Evolutionary conservation across 352 stramenopile species (phyloP), one percentile per base, ranked within the genome.

Genomic region (Phytophthora agathidicida): DNA sequence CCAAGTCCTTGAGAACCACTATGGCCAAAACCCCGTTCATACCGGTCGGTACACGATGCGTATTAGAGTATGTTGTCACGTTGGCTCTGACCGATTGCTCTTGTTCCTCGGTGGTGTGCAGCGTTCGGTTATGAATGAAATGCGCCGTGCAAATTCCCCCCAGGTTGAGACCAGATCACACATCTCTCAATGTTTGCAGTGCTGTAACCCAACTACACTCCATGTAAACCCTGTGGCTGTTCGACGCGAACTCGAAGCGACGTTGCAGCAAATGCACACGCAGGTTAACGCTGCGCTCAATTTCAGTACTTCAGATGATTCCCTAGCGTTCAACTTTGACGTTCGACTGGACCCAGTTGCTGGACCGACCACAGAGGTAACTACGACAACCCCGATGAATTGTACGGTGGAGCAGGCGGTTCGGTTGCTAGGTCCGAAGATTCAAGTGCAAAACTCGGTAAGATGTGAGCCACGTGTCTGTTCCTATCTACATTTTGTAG

Each of bases 181-280:
- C 19, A 9, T 26, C 17, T 22, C 41, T 6, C 52, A 23, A 19
- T 43, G 44, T 27, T 47, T 19, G 9, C 36, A 46, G 7, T 63
- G 43, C 27, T 63, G 54, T 30, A 56, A 57, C 28, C 54, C 44
- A 14, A 64, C 57, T 19, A 60, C 48, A 2, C 22, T 55, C 13
- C 57, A 66, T 9, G 33, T 54, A n/a, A 60, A 66, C 28, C 48
- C 32, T 16, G 5, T 20, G 26, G 26, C 39, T 7, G 48, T 53
- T 7, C 41, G 41, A 17, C 23, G 41, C 6, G 57, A 60, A 28
- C 46, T 66, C 19, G 31, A 65, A 36, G 38, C 24, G 23, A 49
- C 30, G 14, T 17, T 65, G 32, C 24, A 54, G 41, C 39, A 27
- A 32, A 54, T 66, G 38, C 13, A 36, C 38, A 10, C 6, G 3